Percentiles rank a stretch among this genome's conserved stretches.
phyloP scores from a whole-genome alignment of 1,284 basidiomycete genomes.

The Phellopilus nigrolimitatus region DNA sequence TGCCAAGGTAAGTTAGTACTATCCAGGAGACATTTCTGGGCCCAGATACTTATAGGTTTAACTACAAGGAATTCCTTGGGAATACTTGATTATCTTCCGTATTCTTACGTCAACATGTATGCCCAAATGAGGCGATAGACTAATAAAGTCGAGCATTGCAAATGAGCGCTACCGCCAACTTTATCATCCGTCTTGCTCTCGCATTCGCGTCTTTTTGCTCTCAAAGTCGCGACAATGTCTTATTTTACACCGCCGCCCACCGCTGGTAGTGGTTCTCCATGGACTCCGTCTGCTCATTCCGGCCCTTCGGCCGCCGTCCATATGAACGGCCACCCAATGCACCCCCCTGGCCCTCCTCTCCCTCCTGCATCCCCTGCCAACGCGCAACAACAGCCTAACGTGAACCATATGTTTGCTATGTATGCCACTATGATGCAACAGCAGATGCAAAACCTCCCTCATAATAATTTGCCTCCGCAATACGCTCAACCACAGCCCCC shows the following conservation, averaged over 20 bases:
- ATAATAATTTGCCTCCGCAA: conserved; percentile 1
- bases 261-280: not conserved
- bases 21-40: no score
- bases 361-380: not conserved
- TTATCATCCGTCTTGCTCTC: no score
- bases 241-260: not conserved
- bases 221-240: not conserved
- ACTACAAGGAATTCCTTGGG: no score
- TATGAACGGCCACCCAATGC: not conserved
- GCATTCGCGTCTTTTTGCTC: no score
- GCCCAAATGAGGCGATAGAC: no score
- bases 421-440: conserved; percentile 18
- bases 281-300: not conserved
- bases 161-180: no score
- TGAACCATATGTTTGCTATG: conserved; percentile 8
- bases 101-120: no score
- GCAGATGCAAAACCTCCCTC: conserved; percentile 15
- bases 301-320: not conserved
- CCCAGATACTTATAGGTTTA: no score
- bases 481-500: not conserved
- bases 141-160: no score
- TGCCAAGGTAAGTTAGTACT: no score
- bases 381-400: not conserved
- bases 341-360: not conserved
- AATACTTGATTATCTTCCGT: no score